A percentile compares a stretch with the other conserved stretches of the same genome.
Conservation (phyloP, 106 monocot genomes). For the Dioscorea alata region DNA sequence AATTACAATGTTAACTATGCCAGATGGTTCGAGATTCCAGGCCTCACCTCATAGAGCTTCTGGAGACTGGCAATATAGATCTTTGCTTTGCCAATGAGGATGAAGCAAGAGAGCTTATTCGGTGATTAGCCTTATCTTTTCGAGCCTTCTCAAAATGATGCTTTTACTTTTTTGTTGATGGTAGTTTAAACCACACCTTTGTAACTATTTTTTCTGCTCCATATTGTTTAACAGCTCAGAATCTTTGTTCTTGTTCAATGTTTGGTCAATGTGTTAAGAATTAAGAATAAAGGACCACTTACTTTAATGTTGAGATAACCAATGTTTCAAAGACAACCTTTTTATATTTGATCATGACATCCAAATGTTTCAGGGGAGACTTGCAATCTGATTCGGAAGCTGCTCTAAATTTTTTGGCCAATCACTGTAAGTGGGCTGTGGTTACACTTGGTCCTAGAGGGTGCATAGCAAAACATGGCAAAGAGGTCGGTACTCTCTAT, state of each 20-base stretch:
- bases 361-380: slow-evolving; percentile 37
- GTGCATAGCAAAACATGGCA: slow-evolving; percentile 83
- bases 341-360: neutral
- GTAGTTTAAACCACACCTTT: too few species aligned
- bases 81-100: slow-evolving; percentile 96
- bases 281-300: too few species aligned
- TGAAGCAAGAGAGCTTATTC: slow-evolving; percentile 82
- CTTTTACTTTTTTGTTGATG: too few species aligned
- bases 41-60: slow-evolving; percentile 43
- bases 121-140: slow-evolving; percentile 25
- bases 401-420: slow-evolving; percentile 65
- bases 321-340: neutral
- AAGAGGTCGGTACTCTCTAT: slow-evolving; percentile 37
- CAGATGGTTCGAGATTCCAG: slow-evolving; percentile 82
- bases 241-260: too few species aligned
- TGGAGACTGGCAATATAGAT: slow-evolving; percentile 66
- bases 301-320: too few species aligned
- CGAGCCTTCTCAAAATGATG: neutral
- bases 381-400: slow-evolving; percentile 40
- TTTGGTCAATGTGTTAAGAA: too few species aligned
- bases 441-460: slow-evolving; percentile 84
- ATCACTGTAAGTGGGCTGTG: slow-evolving; percentile 82
- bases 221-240: too few species aligned
- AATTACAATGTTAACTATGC: neutral
- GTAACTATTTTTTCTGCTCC: too few species aligned